phyloP scores from a whole-genome alignment of 192 early-diverging fungal genomes.

The Umbelopsis vinacea region DNA sequence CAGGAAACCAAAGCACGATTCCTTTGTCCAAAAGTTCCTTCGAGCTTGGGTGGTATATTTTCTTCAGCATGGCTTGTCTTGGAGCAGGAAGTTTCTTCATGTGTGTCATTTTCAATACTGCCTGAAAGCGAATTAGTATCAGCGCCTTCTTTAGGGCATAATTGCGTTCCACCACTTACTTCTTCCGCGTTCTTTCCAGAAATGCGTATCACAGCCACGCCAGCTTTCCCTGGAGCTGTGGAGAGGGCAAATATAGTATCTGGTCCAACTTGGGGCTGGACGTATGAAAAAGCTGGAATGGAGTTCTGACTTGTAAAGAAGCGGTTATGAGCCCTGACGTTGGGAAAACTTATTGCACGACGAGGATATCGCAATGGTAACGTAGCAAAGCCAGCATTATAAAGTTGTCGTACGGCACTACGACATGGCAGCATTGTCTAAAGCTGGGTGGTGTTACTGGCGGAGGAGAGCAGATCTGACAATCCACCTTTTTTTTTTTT shows the following conservation, averaged over 20 bases:
- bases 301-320: background rate
- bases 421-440: background rate
- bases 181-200: conserved; percentile 60
- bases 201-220: conserved; percentile 76
- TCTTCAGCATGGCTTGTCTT: conserved; percentile 47
- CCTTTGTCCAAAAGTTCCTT: conserved; percentile 61
- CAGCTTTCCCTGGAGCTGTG: conserved; percentile 74
- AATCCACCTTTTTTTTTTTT: background rate
- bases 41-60: conserved; percentile 49
- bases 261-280: background rate
- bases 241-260: conserved; percentile 79
- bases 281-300: background rate
- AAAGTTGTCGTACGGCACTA: background rate
- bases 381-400: background rate
- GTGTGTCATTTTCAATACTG: conserved; percentile 33
- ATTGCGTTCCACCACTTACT: conserved; percentile 34
- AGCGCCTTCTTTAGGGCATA: too few species aligned
- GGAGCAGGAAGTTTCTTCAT: conserved; percentile 38
- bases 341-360: background rate
- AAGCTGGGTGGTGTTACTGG: background rate
- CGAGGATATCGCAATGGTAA: background rate
- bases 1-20: conserved; percentile 62
- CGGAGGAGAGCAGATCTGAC: background rate
- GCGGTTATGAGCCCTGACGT: background rate
- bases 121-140: background rate